phyloP scores from a whole-genome alignment of 2,329 filamentous ascomycete species.

The Calonectria ilicicola region DNA sequence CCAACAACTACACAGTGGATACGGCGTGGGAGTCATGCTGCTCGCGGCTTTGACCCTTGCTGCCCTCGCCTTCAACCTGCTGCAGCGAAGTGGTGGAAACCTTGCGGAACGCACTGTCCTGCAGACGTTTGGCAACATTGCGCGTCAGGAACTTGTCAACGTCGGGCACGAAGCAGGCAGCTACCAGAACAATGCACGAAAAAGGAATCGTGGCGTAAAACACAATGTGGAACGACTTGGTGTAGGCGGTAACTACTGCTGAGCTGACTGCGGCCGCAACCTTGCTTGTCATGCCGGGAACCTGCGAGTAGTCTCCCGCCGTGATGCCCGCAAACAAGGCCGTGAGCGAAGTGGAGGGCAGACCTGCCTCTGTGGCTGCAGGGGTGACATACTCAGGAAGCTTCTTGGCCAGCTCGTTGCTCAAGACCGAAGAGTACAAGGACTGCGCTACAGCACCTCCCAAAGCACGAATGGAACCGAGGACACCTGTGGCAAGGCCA shows the following conservation, averaged over 20 bases:
- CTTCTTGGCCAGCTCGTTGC: slow-evolving; percentile 49
- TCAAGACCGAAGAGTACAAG: slow-evolving; percentile 52
- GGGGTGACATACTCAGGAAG: slow-evolving; percentile 49
- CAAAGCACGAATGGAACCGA: slow-evolving; percentile 58
- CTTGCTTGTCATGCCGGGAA: slow-evolving; percentile 49
- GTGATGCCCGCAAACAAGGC: slow-evolving; percentile 49
- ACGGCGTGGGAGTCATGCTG: neutral
- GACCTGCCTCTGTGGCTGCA: slow-evolving; percentile 50
- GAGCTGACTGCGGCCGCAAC: slow-evolving; percentile 48
- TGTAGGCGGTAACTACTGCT: slow-evolving; percentile 55
- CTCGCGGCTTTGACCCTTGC: neutral
- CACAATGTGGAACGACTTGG: slow-evolving; percentile 56
- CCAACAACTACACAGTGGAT: neutral
- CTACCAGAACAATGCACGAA: slow-evolving; percentile 52
- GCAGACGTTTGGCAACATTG: slow-evolving; percentile 58
- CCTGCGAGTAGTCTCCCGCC: slow-evolving; percentile 44
- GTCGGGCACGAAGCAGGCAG: slow-evolving; percentile 53
- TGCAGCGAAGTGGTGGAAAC: neutral
- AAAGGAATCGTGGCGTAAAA: slow-evolving; percentile 56
- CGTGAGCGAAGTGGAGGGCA: slow-evolving; percentile 48
- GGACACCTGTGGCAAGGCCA: slow-evolving; percentile 56
- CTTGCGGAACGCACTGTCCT: slow-evolving; percentile 35
- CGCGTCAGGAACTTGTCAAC: slow-evolving; percentile 56
- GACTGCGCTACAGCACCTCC: slow-evolving; percentile 53
- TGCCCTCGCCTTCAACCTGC: neutral